These are phyloP conservation scores for Apiospora aurea DNA, from an alignment of 2,329 filamentous ascomycete species.

Conservation along the genomic window DNA sequence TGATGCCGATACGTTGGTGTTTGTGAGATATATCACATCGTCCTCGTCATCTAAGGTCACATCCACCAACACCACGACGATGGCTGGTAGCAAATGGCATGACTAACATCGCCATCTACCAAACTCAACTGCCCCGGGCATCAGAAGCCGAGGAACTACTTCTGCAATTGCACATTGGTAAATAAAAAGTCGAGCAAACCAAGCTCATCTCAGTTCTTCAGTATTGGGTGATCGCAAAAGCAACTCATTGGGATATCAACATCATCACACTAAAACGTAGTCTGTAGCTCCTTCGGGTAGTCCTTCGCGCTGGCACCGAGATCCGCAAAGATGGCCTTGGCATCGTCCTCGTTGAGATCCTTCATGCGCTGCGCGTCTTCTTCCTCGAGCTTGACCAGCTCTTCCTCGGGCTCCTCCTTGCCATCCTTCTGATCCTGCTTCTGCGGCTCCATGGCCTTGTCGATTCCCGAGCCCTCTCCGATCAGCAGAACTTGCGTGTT, in stretches of 20 bases:
- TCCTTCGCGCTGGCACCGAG: constrained; percentile 60
- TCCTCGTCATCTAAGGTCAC: not conserved
- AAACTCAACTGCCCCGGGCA: not conserved
- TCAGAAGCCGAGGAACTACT: not conserved
- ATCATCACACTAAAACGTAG: constrained; percentile 53
- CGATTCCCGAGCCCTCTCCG: constrained; percentile 68
- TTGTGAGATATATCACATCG: not conserved
- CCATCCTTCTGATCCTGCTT: constrained; percentile 63
- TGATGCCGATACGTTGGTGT: not conserved
- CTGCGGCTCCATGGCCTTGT: constrained; percentile 62
- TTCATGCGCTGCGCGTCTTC: constrained; percentile 75
- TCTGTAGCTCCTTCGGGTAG: constrained; percentile 67
- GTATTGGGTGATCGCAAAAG: no score
- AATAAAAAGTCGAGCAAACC: not conserved
- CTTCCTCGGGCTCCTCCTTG: constrained; percentile 71
- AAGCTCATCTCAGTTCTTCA: constrained; percentile 1
- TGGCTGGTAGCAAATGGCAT: not conserved
- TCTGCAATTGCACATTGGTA: no score
- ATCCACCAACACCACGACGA: not conserved
- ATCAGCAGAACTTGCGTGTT: constrained; percentile 82
- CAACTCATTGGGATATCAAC: no score
- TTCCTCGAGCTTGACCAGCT: constrained; percentile 76
- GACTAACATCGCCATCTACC: not conserved
- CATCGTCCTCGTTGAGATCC: constrained; percentile 54
- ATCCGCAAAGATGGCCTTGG: constrained; percentile 54